These are phyloP conservation scores for Sugiyamaella marilandica DNA, from an alignment of 805 yeast species.

Conservation along the genomic window DNA sequence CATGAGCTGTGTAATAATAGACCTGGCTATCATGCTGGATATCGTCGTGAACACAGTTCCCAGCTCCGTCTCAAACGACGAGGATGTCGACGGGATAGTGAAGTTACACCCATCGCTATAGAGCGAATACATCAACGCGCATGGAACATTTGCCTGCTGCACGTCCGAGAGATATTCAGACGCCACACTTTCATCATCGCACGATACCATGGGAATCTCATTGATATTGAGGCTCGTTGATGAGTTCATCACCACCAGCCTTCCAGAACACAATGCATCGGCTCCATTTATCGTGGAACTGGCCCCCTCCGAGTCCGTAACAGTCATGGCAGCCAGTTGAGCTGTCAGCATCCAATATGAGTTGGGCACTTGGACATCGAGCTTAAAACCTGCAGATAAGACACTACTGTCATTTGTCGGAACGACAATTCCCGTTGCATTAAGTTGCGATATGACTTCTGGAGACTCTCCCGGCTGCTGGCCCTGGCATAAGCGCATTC, in stretches of 20 bases:
- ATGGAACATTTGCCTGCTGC: slow-evolving; percentile 17
- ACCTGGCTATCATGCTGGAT: slow-evolving; percentile 14
- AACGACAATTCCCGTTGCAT: background rate
- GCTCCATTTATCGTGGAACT: slow-evolving; percentile 9
- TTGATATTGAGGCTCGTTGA: slow-evolving; percentile 10
- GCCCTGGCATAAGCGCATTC: background rate
- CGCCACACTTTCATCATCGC: slow-evolving; percentile 21
- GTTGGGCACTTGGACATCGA: slow-evolving; percentile 9
- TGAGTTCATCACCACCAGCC: slow-evolving; percentile 10
- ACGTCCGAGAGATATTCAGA: slow-evolving; percentile 16
- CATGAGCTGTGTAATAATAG: slow-evolving; percentile 13
- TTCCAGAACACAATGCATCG: slow-evolving; percentile 19
- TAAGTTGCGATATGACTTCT: background rate
- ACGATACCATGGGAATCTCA: slow-evolving; percentile 20
- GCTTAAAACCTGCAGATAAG: slow-evolving; percentile 13
- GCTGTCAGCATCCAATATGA: slow-evolving; percentile 13
- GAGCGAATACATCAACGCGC: slow-evolving; percentile 23
- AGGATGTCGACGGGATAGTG: slow-evolving; percentile 10
- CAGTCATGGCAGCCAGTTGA: slow-evolving; percentile 21
- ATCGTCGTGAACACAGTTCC: slow-evolving; percentile 25
- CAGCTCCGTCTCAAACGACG: slow-evolving; percentile 18
- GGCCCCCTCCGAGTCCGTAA: slow-evolving; percentile 10
- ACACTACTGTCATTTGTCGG: background rate
- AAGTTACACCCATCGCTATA: slow-evolving; percentile 21
- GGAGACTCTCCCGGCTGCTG: background rate